Percentiles rank a stretch among this genome's conserved stretches.
Conservation (phyloP, 805 yeast genomes). For the Myxozyma neotropica region DNA sequence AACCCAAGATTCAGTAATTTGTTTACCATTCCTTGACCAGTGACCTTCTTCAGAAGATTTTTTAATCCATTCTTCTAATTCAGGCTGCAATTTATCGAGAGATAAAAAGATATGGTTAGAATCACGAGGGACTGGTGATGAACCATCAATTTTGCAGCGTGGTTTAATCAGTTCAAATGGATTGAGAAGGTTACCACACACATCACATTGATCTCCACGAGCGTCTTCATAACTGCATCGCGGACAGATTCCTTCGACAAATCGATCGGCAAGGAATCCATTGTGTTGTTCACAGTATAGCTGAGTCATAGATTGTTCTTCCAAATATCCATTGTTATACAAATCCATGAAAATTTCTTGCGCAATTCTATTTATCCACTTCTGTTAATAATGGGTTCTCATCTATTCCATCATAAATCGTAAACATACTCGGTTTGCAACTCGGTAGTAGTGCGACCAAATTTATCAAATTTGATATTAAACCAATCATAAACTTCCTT, state of each 20-base stretch:
- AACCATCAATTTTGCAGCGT: slow-evolving; percentile 88
- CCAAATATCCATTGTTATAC: slow-evolving; percentile 74
- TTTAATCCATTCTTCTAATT: slow-evolving; percentile 70
- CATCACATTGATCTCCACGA: slow-evolving; percentile 99
- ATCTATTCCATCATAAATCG: neutral
- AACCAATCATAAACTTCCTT: slow-evolving; percentile 95
- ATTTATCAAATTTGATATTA: slow-evolving; percentile 88
- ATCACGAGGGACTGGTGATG: slow-evolving; percentile 75
- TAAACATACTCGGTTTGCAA: slow-evolving; percentile 68
- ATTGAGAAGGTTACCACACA: slow-evolving; percentile 85
- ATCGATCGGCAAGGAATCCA: slow-evolving; percentile 93
- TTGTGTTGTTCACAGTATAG: slow-evolving; percentile 88
- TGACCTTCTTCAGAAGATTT: slow-evolving; percentile 69
- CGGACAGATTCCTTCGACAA: slow-evolving; percentile 97
- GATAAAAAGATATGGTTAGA: slow-evolving; percentile 85
- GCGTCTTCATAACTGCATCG: slow-evolving; percentile 95
- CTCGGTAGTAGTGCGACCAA: slow-evolving; percentile 94
- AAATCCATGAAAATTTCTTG: slow-evolving; percentile 86
- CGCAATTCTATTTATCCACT: slow-evolving; percentile 56
- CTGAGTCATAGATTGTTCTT: slow-evolving; percentile 86
- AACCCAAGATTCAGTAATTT: slow-evolving; percentile 91
- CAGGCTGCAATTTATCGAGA: slow-evolving; percentile 80
- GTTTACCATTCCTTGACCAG: slow-evolving; percentile 91
- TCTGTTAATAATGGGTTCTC: neutral
- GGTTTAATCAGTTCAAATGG: slow-evolving; percentile 94